Evolutionary conservation across 805 yeast species (phyloP).

Genomic region (Hanseniaspora jakobsenii): DNA sequence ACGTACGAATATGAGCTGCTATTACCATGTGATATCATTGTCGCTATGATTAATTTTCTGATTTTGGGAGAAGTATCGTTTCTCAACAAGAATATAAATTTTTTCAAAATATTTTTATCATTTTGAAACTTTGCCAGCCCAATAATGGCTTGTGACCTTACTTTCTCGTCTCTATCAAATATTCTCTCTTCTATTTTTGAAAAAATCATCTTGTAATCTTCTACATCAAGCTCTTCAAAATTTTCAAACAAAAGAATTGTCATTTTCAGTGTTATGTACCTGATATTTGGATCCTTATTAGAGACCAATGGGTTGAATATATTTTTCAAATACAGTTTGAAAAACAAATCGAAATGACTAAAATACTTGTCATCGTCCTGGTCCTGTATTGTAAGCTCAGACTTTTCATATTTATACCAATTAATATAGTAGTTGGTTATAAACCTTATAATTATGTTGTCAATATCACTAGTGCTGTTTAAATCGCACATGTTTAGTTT

Average conservation of each 20-base stretch:
- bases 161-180: constrained; percentile 61
- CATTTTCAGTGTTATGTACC: constrained; percentile 69
- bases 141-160: constrained; percentile 74
- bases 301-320: constrained; percentile 72
- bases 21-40: constrained; percentile 39
- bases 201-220: constrained; percentile 50
- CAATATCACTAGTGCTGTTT: constrained; percentile 8
- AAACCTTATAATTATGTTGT: constrained; percentile 11
- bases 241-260: constrained; percentile 59
- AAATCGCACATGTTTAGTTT: constrained; percentile 3
- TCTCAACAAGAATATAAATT: constrained; percentile 23
- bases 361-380: constrained; percentile 16
- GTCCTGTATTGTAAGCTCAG: not conserved
- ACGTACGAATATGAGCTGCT: constrained; percentile 81
- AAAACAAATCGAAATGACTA: constrained; percentile 42
- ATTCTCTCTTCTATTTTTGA: constrained; percentile 51
- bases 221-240: constrained; percentile 64
- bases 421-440: constrained; percentile 12
- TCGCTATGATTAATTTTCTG: constrained; percentile 34
- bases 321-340: constrained; percentile 47
- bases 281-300: constrained; percentile 61
- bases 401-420: constrained; percentile 11
- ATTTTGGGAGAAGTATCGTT: constrained; percentile 22
- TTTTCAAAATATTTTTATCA: constrained; percentile 22
- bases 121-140: constrained; percentile 70